Base-by-base conservation (phyloP, 2,329 filamentous ascomycete genomes). In the Diaporthe sp. region DNA sequence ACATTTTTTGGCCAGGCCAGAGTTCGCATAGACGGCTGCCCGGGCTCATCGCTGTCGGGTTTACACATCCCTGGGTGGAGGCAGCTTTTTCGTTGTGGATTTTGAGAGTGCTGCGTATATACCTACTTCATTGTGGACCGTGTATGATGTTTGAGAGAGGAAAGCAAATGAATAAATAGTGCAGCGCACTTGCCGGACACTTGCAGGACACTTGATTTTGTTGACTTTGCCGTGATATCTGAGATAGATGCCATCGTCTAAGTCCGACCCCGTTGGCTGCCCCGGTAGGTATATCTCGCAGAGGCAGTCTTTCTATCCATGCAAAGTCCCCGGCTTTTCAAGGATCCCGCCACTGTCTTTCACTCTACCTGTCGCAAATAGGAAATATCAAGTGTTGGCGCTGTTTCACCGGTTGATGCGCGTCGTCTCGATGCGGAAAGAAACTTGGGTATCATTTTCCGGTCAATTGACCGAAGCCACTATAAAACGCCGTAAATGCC, bases 51-150 rank as follows among this genome's bases (percentile, higher is more conserved):
- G n/a, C 57, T 9, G 49, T 46, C 49, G 31, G 49, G 59, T 44
- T 15, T 46, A 13, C 37, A 44, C 25, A n/a, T 31, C n/a, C n/a
- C 31, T 17, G 51, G 55, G 49, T 34, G 74, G 70, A 46, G 70
- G 71, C 39, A 62, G 71, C 46, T 51, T 55, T 37, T 37, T 71
- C 44, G 57, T 44, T 61, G 57, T 53, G 34, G 58, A n/a, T 69
- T 65, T 65, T 61, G 39, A 61, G 55, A 65, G 57, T 34, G 74
- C 70, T 75, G 70, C 53, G 34, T 74, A 74, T 74, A 71, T 74
- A 76, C 65, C 74, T 71, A 76, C 49, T 76, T 76, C 49, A 74
- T 76, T 71, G 49, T 44, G 49, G 62, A 37, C 37, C 37, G 65
- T 37, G 37, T 25, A 58, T 55, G 22, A 46, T 76, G 57, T 70